Percentiles rank a stretch among this genome's conserved stretches.
Conservation (phyloP, 805 yeast genomes). For the Barnettozyma siamensis region DNA sequence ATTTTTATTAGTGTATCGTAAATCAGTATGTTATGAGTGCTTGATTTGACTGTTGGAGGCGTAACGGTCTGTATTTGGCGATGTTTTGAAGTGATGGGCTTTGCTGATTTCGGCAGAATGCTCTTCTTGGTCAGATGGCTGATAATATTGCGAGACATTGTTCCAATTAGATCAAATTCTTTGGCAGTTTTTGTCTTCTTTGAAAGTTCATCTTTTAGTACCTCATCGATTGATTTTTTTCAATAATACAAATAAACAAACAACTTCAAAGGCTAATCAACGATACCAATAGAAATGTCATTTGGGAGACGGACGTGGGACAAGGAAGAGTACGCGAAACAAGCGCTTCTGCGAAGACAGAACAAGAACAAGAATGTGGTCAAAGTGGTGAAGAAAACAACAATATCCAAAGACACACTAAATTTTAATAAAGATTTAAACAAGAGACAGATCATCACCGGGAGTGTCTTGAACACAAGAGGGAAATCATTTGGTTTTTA, state of each 20-base stretch:
- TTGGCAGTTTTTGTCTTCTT: too few relatives aligned
- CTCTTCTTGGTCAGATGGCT: slow-evolving; percentile 6
- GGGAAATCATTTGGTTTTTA: slow-evolving; percentile 76
- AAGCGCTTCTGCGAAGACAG: slow-evolving; percentile 31
- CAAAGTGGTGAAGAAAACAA: slow-evolving; percentile 4
- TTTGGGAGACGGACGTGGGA: slow-evolving; percentile 73
- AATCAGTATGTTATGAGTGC: slow-evolving; percentile 29
- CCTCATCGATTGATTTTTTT: too few relatives aligned
- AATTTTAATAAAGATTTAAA: slow-evolving; percentile 28
- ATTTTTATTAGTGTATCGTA: slow-evolving; percentile 39
- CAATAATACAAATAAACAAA: too few relatives aligned
- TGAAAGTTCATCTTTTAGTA: not conserved
- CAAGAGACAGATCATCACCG: slow-evolving; percentile 28
- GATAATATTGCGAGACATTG: slow-evolving; percentile 35
- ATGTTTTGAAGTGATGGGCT: not conserved
- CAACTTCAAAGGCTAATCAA: not conserved
- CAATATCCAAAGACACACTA: slow-evolving; percentile 14
- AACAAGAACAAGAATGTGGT: slow-evolving; percentile 6
- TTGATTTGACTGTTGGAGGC: not conserved
- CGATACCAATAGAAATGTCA: slow-evolving; percentile 1
- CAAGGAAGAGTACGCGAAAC: slow-evolving; percentile 52
- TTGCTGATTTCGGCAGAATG: not conserved
- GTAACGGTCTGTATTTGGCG: not conserved
- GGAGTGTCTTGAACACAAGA: slow-evolving; percentile 28
- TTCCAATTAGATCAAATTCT: not conserved